Evolutionary conservation across 2,329 filamentous ascomycete species (phyloP).

Genomic region (Sporothrix curviconia): DNA sequence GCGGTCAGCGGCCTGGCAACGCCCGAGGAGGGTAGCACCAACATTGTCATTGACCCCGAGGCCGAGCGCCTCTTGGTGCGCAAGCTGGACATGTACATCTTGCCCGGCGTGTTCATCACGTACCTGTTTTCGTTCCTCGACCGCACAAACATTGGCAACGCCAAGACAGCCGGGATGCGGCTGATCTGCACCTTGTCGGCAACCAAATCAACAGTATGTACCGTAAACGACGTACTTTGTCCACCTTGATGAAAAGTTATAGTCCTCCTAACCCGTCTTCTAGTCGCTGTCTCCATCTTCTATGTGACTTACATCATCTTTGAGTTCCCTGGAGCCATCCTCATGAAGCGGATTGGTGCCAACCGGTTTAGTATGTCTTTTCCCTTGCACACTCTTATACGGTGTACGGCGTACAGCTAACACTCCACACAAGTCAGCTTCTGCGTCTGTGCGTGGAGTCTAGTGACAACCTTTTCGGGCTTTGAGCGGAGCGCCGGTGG

Average conservation of each 20-base stretch:
- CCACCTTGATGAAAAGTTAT: too few relatives aligned
- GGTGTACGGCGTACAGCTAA: too few relatives aligned
- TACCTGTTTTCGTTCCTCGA: conserved; percentile 14
- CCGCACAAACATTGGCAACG: conserved; percentile 16
- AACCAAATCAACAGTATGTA: neutral
- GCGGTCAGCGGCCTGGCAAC: conserved; percentile 1
- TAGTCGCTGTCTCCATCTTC: conserved; percentile 29
- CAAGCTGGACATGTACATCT: conserved; percentile 11
- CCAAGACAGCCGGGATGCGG: conserved; percentile 8
- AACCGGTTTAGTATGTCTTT: too few relatives aligned
- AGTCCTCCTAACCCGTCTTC: too few relatives aligned
- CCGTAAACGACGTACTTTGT: too few relatives aligned
- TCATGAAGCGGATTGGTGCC: conserved; percentile 27
- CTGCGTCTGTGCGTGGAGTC: too few relatives aligned
- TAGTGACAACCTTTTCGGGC: conserved; percentile 22
- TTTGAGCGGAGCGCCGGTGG: conserved; percentile 14
- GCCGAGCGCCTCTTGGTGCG: conserved; percentile 12
- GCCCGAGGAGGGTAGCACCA: neutral
- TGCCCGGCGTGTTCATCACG: neutral
- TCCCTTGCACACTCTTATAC: too few relatives aligned
- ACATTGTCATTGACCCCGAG: conserved; percentile 8
- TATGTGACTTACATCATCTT: conserved; percentile 46
- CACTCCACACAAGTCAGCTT: too few relatives aligned
- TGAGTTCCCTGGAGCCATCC: conserved; percentile 30
- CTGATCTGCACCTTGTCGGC: neutral